Conservation (phyloP, 805 yeast genomes). For the Sporopachydermia quercuum region DNA sequence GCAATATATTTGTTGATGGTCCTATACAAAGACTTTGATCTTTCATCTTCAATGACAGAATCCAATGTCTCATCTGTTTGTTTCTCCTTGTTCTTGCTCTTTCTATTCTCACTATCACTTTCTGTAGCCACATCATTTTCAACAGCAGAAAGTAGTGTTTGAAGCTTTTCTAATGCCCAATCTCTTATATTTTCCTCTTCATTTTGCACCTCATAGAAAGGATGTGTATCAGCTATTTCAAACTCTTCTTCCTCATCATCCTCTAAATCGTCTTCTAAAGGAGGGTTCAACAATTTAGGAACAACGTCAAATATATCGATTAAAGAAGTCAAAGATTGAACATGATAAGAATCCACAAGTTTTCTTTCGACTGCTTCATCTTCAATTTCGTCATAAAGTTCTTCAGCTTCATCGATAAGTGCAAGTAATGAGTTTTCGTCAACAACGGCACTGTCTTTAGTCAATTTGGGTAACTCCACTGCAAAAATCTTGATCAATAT, state of each 20-base stretch:
- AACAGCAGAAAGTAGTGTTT: slow-evolving; percentile 3
- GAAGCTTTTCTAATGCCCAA: slow-evolving; percentile 27
- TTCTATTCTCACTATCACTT: slow-evolving; percentile 7
- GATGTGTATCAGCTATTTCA: slow-evolving; percentile 35
- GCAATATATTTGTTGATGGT: background rate
- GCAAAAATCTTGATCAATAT: background rate
- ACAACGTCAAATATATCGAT: background rate
- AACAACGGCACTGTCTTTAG: slow-evolving; percentile 26
- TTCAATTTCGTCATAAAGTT: background rate
- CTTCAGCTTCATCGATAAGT: background rate
- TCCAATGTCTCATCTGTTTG: slow-evolving; percentile 22
- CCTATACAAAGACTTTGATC: slow-evolving; percentile 4
- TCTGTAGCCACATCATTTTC: background rate
- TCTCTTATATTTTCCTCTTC: slow-evolving; percentile 29
- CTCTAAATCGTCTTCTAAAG: slow-evolving; percentile 10
- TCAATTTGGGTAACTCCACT: background rate
- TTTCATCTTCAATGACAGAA: slow-evolving; percentile 19
- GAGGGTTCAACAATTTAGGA: slow-evolving; percentile 2
- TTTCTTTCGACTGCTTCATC: background rate
- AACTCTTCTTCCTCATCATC: slow-evolving; percentile 14
- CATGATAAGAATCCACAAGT: background rate
- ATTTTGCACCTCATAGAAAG: slow-evolving; percentile 28
- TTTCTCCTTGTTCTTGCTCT: slow-evolving; percentile 2
- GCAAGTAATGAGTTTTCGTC: slow-evolving; percentile 11
- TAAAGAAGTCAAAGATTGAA: background rate